These are phyloP conservation scores for Platismatia glauca DNA, from an alignment of 495 filamentous ascomycete species.

Conservation along the genomic window DNA sequence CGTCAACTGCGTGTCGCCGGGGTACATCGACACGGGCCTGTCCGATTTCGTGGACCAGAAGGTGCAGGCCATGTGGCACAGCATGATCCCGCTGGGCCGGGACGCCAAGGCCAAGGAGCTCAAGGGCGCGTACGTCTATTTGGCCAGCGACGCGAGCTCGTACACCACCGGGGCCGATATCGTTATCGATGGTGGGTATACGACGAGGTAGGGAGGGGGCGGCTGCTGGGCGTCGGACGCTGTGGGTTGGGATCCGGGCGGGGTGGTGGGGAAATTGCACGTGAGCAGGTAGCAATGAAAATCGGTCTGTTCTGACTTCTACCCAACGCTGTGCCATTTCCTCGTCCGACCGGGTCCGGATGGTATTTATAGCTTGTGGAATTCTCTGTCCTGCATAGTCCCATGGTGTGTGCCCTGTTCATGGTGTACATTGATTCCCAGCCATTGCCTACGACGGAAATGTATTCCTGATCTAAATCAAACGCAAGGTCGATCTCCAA, in stretches of 20 bases:
- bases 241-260: background rate
- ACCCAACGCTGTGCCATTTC: background rate
- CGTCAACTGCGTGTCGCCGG: slow-evolving; percentile 65
- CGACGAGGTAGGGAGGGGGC: slow-evolving; percentile 9
- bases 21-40: slow-evolving; percentile 73
- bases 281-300: background rate
- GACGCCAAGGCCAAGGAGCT: slow-evolving; percentile 71
- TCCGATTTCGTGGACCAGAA: slow-evolving; percentile 66
- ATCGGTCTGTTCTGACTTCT: background rate
- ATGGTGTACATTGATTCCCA: no score
- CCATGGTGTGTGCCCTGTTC: no score
- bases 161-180: slow-evolving; percentile 81
- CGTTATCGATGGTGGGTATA: slow-evolving; percentile 56
- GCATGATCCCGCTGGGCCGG: slow-evolving; percentile 70
- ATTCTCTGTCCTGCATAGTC: no score
- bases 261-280: background rate
- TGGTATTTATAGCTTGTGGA: no score
- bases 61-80: slow-evolving; percentile 61
- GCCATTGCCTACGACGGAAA: no score
- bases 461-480: no score
- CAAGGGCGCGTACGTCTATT: slow-evolving; percentile 75
- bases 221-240: background rate
- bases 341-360: no score
- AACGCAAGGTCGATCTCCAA: no score
- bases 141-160: slow-evolving; percentile 63